Evolutionary conservation across 2,329 filamentous ascomycete species (phyloP), one percentile per base, ranked within the genome.

Genomic region (Drechslerella dactyloides): DNA sequence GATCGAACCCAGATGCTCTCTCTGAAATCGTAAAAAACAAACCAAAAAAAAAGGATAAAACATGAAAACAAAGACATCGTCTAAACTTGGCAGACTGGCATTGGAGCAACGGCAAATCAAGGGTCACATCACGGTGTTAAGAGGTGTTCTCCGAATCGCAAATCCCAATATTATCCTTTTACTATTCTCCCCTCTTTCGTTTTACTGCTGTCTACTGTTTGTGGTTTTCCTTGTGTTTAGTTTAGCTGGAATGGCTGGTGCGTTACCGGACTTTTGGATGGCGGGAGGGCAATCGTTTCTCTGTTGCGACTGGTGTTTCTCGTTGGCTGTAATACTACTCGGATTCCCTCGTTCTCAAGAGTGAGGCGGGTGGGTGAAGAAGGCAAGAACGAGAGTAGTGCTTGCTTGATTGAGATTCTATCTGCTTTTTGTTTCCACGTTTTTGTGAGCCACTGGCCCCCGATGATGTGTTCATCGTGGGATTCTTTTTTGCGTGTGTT

Each of bases 81-180:
- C 54, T 51, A 69, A 40, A 60, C 64, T 72, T 46, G 57, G 60
- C 66, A 72, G 66, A 59, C 66, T 62, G 60, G 59, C 51, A 72
- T 55, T 63, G 66, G 66, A 65, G 59, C 66, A 64, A 58, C 57
- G 59, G 50, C 66, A 65, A 70, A 64, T 72, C 50, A 72, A 63
- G 66, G 66, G 57, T 72, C 59, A 56, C 66, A 60, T 65, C 58
- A 72, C 60, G 66, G 66, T 72, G 66, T 72, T 72, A 56, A 65
- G 60, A 72, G 66, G 66, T 64, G 66, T 72, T 72, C 44, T 72
- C 55, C 58, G 56, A 69, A 69, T 69, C 65, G 56, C 57, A 40
- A 72, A 64, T 60, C 56, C 64, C 30, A 64, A 56, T 53, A 54
- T 48, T 64, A 58, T 46, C 42, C 27, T 48, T 52, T 42, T n/a